Evolutionary conservation across 768 basidiomycete species (phyloP).

Genomic region (Lactarius sp.): DNA sequence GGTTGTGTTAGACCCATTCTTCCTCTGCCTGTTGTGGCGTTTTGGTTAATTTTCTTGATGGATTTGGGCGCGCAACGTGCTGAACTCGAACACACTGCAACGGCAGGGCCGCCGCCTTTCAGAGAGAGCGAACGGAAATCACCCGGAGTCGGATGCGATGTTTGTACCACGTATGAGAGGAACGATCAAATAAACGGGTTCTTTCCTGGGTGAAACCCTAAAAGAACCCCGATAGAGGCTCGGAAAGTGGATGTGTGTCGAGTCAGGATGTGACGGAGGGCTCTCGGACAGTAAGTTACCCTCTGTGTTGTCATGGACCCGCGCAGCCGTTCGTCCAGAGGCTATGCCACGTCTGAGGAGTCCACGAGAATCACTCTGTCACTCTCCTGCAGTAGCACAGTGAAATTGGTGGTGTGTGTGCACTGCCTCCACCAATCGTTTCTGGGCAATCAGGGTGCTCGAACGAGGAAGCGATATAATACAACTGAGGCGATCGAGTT

Average conservation of each 20-base stretch:
- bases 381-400: neutral
- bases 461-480: neutral
- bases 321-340: no score
- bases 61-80: neutral
- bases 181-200: neutral
- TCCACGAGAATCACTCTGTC: neutral
- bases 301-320: neutral
- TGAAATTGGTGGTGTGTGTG: neutral
- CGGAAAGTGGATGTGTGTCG: neutral
- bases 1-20: no score
- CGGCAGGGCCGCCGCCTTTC: neutral
- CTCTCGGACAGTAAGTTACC: neutral
- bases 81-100: neutral
- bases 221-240: no score
- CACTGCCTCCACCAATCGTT: neutral
- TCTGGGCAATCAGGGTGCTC: neutral
- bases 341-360: neutral
- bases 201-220: neutral
- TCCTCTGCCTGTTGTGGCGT: neutral
- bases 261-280: neutral
- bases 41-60: neutral
- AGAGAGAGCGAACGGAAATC: neutral
- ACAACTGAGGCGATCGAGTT: neutral
- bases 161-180: neutral
- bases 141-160: neutral